Percentiles rank a stretch among this genome's conserved stretches.
Evolutionary conservation across 2,329 filamentous ascomycete genomes (phyloP).

Genomic region (Trichophaea hybrida): DNA sequence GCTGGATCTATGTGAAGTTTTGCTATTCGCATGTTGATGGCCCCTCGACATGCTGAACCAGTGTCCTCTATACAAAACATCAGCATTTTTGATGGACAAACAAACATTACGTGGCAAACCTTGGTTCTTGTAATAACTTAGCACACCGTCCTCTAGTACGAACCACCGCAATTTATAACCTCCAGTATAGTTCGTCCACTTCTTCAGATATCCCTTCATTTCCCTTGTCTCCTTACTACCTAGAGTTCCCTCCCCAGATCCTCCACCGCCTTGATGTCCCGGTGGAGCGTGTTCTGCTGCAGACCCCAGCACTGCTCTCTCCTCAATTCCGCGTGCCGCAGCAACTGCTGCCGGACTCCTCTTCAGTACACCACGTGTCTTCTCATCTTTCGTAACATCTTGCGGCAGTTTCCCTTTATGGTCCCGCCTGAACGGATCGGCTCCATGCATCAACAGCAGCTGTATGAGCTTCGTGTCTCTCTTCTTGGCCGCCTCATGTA

Average conservation of each 20-base stretch:
- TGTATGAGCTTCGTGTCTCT: slow-evolving; percentile 80
- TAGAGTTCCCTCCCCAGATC: slow-evolving; percentile 38
- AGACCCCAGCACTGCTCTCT: slow-evolving; percentile 70
- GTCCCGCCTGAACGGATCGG: slow-evolving; percentile 88
- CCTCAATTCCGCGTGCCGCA: slow-evolving; percentile 87
- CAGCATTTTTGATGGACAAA: background rate
- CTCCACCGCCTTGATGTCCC: slow-evolving; percentile 27
- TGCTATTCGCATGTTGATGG: slow-evolving; percentile 97
- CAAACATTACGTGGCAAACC: slow-evolving; percentile 30
- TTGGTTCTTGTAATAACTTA: slow-evolving; percentile 99
- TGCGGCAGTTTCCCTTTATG: slow-evolving; percentile 91
- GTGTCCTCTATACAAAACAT: slow-evolving; percentile 54
- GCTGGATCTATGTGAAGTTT: slow-evolving; percentile 89
- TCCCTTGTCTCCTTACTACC: slow-evolving; percentile 67
- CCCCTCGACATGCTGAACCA: slow-evolving; percentile 86
- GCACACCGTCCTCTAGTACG: slow-evolving; percentile 86
- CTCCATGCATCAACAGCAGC: slow-evolving; percentile 78
- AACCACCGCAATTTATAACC: slow-evolving; percentile 97
- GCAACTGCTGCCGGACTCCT: slow-evolving; percentile 86
- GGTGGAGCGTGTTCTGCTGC: slow-evolving; percentile 41
- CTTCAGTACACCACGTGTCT: slow-evolving; percentile 75
- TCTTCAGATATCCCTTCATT: slow-evolving; percentile 98
- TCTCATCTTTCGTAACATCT: slow-evolving; percentile 90
- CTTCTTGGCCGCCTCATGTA: slow-evolving; percentile 84
- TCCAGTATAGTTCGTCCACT: slow-evolving; percentile 98